phyloP scores from a whole-genome alignment of 140 eudicot genomes.

The Erigeron philadelphicus region DNA sequence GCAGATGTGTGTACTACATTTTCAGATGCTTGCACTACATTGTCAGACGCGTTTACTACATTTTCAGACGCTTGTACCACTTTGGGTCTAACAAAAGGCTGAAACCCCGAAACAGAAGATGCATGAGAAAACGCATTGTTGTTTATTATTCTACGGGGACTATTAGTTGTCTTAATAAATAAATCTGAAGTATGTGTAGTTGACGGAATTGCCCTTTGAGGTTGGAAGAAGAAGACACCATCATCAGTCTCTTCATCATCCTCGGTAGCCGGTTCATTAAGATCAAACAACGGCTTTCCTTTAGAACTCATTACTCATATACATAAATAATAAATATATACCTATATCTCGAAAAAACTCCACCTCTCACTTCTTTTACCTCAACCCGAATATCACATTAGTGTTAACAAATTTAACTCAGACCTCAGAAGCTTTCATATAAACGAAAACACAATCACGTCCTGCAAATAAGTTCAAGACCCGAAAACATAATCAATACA shows the following conservation, averaged over 20 bases:
- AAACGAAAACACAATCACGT: not conserved
- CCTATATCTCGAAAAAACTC: slow-evolving; percentile 27
- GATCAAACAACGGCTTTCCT: slow-evolving; percentile 82
- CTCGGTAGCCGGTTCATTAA: slow-evolving; percentile 86
- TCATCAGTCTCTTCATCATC: slow-evolving; percentile 68
- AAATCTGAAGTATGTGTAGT: slow-evolving; percentile 57
- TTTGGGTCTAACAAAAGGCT: slow-evolving; percentile 73
- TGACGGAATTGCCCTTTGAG: slow-evolving; percentile 78
- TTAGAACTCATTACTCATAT: slow-evolving; percentile 77
- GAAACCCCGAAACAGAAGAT: slow-evolving; percentile 93
- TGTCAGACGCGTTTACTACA: no score
- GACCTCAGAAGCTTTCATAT: slow-evolving; percentile 13
- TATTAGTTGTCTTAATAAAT: slow-evolving; percentile 41
- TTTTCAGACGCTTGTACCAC: slow-evolving; percentile 21
- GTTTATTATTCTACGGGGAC: slow-evolving; percentile 57
- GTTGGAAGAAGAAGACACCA: slow-evolving; percentile 55
- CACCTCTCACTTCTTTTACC: slow-evolving; percentile 29
- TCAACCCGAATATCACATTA: slow-evolving; percentile 13
- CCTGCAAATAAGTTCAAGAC: slow-evolving; percentile 26
- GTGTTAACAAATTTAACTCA: slow-evolving; percentile 19
- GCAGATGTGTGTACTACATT: no score
- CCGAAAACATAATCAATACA: slow-evolving; percentile 10
- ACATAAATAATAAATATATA: slow-evolving; percentile 42
- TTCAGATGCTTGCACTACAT: no score
- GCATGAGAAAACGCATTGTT: slow-evolving; percentile 85